phyloP scores from a whole-genome alignment of 2,329 filamentous ascomycete genomes.

The Knufia fluminis region DNA sequence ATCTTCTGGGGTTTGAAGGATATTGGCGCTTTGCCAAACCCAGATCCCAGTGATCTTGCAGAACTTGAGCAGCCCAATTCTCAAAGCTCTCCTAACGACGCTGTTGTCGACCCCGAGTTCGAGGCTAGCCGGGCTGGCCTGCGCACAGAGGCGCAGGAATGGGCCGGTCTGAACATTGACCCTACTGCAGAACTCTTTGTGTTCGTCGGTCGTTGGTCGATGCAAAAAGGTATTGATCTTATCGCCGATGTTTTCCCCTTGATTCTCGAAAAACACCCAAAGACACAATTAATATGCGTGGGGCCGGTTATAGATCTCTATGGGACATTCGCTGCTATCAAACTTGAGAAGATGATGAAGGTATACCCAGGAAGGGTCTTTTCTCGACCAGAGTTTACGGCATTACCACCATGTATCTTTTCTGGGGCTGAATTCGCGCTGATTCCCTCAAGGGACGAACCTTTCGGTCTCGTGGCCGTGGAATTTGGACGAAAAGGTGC shows the following conservation, averaged over 20 bases:
- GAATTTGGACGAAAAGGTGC: constrained; percentile 53
- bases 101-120: constrained; percentile 38
- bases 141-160: constrained; percentile 47
- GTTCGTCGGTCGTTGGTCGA: constrained; percentile 51
- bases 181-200: constrained; percentile 49
- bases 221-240: constrained; percentile 48
- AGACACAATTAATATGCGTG: constrained; percentile 46
- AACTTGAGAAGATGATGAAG: constrained; percentile 47
- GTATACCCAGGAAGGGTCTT: constrained; percentile 48
- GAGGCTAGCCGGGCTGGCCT: constrained; percentile 41
- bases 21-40: constrained; percentile 48
- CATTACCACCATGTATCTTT: constrained; percentile 50
- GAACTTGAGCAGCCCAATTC: constrained; percentile 37
- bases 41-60: constrained; percentile 48
- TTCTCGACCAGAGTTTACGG: constrained; percentile 52
- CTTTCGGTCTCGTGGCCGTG: constrained; percentile 51
- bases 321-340: constrained; percentile 50
- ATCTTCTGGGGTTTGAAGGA: constrained; percentile 50
- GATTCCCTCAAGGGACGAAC: constrained; percentile 52
- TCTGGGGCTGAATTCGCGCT: constrained; percentile 51
- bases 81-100: constrained; percentile 18
- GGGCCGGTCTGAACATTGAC: constrained; percentile 47
- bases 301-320: constrained; percentile 52
- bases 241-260: constrained; percentile 52
- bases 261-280: constrained; percentile 44